These are phyloP conservation scores for Sungouiella thailandica DNA, from an alignment of 805 yeast genomes.

Conservation along the genomic window DNA sequence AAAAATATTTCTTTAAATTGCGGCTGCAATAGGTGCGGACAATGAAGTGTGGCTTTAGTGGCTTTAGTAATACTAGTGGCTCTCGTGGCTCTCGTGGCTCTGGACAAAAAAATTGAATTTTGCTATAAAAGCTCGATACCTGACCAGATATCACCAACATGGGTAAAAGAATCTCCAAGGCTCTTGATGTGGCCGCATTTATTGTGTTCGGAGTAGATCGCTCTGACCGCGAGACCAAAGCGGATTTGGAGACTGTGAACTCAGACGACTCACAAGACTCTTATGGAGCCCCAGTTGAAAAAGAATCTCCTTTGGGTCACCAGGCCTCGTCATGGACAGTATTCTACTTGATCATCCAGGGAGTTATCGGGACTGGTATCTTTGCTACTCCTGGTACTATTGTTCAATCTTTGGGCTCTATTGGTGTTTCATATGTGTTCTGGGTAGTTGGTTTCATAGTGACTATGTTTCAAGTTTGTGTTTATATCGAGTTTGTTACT, in stretches of 20 bases:
- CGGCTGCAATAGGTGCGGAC: no score
- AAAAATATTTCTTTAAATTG: no score
- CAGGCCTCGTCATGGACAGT: constrained; percentile 42
- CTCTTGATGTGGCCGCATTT: background rate
- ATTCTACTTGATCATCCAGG: constrained; percentile 58
- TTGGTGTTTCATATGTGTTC: constrained; percentile 41
- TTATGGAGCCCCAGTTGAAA: constrained; percentile 39
- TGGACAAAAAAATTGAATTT: no score
- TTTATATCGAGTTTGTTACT: constrained; percentile 39
- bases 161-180: no score
- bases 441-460: constrained; percentile 40
- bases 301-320: constrained; percentile 33
- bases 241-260: background rate
- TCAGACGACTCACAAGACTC: constrained; percentile 11
- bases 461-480: constrained; percentile 30
- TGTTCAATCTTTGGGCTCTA: constrained; percentile 39
- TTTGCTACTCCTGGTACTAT: constrained; percentile 66
- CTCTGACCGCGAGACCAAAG: background rate
- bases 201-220: background rate
- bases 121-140: no score
- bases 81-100: no score
- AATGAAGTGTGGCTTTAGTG: no score
- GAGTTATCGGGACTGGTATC: constrained; percentile 75
- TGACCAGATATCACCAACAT: no score
- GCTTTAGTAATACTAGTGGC: no score